phyloP scores from a whole-genome alignment of 192 early-diverging fungal genomes.

The Entophlyctis helioformis region DNA sequence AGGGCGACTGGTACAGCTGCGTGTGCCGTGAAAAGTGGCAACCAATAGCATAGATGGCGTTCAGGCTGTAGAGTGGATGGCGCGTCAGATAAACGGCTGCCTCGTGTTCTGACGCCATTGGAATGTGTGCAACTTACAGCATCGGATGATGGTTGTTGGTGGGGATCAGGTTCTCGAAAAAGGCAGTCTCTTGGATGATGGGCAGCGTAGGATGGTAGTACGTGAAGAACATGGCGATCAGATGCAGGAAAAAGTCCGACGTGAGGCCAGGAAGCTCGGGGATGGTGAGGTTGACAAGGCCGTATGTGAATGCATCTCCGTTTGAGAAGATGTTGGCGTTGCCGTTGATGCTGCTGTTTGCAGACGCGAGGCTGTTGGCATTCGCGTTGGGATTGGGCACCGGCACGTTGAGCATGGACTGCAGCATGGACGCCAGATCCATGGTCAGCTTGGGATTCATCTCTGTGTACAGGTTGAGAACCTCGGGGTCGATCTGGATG shows the following conservation, averaged over 20 bases:
- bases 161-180: conserved; percentile 24
- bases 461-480: too few relatives aligned
- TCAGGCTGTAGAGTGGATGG: too few relatives aligned
- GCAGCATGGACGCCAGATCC: too few relatives aligned
- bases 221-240: conserved; percentile 19
- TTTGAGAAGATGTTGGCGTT: too few relatives aligned
- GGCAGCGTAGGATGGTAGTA: conserved; percentile 20
- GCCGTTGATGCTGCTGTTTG: not conserved
- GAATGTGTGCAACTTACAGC: too few relatives aligned
- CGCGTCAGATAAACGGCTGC: too few relatives aligned
- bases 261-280: conserved; percentile 9
- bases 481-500: too few relatives aligned
- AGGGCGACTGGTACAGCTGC: conserved; percentile 15
- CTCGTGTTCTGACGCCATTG: too few relatives aligned
- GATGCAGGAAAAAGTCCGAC: conserved; percentile 13
- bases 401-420: too few relatives aligned
- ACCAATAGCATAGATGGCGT: conserved; percentile 26
- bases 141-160: conserved; percentile 28
- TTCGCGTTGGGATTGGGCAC: not conserved
- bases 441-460: too few relatives aligned
- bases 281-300: too few relatives aligned
- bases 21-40: conserved; percentile 18
- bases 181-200: conserved; percentile 15
- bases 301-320: too few relatives aligned
- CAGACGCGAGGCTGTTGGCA: not conserved